These are phyloP conservation scores for Cyberlindnera saturnus DNA, from an alignment of 805 yeast genomes.

Conservation along the genomic window DNA sequence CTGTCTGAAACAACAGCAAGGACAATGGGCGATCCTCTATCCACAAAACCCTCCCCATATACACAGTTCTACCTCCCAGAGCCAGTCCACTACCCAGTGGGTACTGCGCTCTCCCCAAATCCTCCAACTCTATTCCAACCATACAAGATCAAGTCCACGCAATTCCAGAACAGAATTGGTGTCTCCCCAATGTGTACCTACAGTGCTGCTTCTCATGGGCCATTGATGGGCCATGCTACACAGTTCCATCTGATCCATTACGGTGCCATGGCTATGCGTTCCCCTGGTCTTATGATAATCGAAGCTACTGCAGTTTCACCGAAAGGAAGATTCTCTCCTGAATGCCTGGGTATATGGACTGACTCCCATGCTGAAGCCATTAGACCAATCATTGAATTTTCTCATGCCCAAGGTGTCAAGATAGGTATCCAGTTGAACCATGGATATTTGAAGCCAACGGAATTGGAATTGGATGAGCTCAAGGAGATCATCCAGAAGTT, in stretches of 20 bases:
- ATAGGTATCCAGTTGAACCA: conserved; percentile 53
- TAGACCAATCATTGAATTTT: conserved; percentile 36
- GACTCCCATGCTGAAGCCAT: conserved; percentile 41
- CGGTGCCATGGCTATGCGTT: conserved; percentile 40
- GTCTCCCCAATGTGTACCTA: conserved; percentile 55
- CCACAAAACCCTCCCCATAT: background rate
- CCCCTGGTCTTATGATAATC: conserved; percentile 41
- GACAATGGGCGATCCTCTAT: conserved; percentile 1
- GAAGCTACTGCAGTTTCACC: conserved; percentile 40
- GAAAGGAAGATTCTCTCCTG: conserved; percentile 37
- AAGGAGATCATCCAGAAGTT: conserved; percentile 34
- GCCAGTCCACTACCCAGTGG: conserved; percentile 7
- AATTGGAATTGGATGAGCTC: conserved; percentile 37
- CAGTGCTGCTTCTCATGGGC: conserved; percentile 28
- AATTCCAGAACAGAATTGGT: conserved; percentile 44
- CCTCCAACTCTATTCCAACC: conserved; percentile 21
- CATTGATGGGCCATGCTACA: conserved; percentile 33
- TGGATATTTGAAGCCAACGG: conserved; percentile 46
- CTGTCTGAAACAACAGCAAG: background rate
- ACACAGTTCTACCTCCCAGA: conserved; percentile 8
- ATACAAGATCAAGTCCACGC: conserved; percentile 12
- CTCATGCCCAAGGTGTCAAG: conserved; percentile 36
- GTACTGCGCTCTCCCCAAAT: conserved; percentile 2
- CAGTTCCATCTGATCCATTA: conserved; percentile 45
- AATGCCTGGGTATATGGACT: conserved; percentile 44